Base-by-base conservation (phyloP, 768 basidiomycete genomes). In the Pholiota conissans region DNA sequence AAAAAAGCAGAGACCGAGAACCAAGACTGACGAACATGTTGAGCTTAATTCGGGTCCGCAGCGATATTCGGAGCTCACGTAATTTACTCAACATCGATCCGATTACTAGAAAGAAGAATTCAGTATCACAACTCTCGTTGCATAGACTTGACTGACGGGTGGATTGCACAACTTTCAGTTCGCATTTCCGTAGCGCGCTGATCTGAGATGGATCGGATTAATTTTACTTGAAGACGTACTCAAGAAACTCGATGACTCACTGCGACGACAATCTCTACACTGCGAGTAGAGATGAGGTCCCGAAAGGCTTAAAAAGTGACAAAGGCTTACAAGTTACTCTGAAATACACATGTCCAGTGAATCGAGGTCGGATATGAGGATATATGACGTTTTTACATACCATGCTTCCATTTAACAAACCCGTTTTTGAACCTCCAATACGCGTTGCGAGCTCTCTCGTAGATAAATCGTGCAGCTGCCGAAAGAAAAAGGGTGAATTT, bases 1-100 rank as follows among this genome's bases (percentile, higher is more conserved):
- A 60, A 93, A 89, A 72, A 93, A 91, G 63, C 90, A 91, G 71
- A 93, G 83, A 16, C 92, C 92, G 10, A 93, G 80, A 16, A 94
- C 91, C 37, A 95, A 82, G 1, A 95, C 90, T 92, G 34, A 18
- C 3, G 18, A 30, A 24, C 2, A 47, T 22, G 14, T n/a, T n/a
- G n/a, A n/a, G n/a, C n/a, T n/a, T n/a, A n/a, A n/a, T n/a, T n/a
- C n/a, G n/a, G n/a, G n/a, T n/a, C n/a, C n/a, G n/a, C n/a, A n/a
- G 37, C n/a, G 8, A 11, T 20, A 8, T 29, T 13, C 30, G 14
- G 27, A 8, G 53, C 66, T 42, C 27, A 69, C 68, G 57, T 35
- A 91, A 76, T 72, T 92, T 93, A 65, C 87, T 89, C 14, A 95
- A 73, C 70, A 95, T 91, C 1, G 88, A 86, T 1, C 93, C 93